Evolutionary conservation across 2,329 filamentous ascomycete genomes (phyloP), one percentile per base, ranked within the genome.

Genomic region (Elsinoe batatas): DNA sequence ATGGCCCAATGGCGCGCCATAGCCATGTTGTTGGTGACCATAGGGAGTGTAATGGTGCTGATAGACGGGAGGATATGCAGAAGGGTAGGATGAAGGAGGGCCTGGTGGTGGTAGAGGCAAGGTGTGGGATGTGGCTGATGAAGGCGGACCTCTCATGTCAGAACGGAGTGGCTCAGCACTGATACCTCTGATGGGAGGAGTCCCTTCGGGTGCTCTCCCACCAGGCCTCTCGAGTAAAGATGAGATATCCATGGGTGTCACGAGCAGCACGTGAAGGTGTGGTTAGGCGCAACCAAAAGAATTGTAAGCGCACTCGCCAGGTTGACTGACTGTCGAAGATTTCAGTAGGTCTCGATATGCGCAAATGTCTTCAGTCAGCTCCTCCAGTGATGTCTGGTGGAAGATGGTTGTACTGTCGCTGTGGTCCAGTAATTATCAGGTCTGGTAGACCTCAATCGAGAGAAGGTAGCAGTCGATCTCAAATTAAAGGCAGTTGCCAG

Each of bases 211-310:
- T 35, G 22, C 49, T 26, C 87, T 84, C 73, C 85, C 84, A 79
- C 83, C 83, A 69, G 82, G 76, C 69, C 79, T 80, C 79, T 91
- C 88, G 73, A 95, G 81, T 63, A 95, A 81, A 63, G 86, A 84
- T 73, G 87, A 83, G 86, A 95, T 94, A 91, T 95, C 90, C 90
- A 95, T 44, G n/a, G 7, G 40, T 12, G 26, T 30, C 26, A 30
- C 26, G 26, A 7, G 26, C 7, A 30, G 26, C 26, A 30, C 26
- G 26, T 30, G 26, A 30, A 30, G 26, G 26, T 30, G 26, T 2
- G 26, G 26, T 30, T 7, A 30, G 26, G 26, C 26, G 26, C 26
- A 30, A 30, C 26, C 8, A 8, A 5, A 30, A 30, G 26, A 30
- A 30, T 30, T 7, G 26, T 7, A 30, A 30, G 26, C 26, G 26